phyloP scores from a whole-genome alignment of 331 rosid genomes.

The Saraca asoca region DNA sequence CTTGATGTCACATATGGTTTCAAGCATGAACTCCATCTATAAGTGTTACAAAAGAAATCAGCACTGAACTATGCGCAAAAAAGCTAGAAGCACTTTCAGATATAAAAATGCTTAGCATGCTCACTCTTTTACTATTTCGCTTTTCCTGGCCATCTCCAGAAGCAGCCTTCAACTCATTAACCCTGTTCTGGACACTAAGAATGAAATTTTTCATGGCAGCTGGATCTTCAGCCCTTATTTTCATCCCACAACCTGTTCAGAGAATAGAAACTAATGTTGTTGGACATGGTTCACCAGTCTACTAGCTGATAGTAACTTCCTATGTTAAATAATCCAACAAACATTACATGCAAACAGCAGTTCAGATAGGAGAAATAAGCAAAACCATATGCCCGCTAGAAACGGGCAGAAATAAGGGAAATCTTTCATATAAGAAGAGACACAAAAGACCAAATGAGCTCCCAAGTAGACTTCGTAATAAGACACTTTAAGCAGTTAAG shows the following conservation, averaged over 20 bases:
- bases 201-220: conserved; percentile 80
- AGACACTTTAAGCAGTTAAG: not conserved
- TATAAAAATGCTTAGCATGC: conserved; percentile 32
- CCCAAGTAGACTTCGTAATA: too few relatives aligned
- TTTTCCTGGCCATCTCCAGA: conserved; percentile 47
- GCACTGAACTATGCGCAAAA: conserved; percentile 28
- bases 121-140: conserved; percentile 67
- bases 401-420: conserved; percentile 6
- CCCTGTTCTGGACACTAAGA: conserved; percentile 63
- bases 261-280: conserved; percentile 15
- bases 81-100: conserved; percentile 7
- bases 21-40: conserved; percentile 98
- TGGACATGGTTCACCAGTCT: conserved; percentile 13
- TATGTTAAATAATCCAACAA: conserved; percentile 3
- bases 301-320: conserved; percentile 3
- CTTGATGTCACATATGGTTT: conserved; percentile 86
- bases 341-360: not conserved
- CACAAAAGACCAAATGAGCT: too few relatives aligned
- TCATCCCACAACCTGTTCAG: conserved; percentile 88
- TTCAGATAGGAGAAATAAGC: not conserved
- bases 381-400: not conserved
- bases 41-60: conserved; percentile 36
- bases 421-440: not conserved
- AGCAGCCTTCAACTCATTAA: conserved; percentile 64
- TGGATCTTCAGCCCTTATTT: conserved; percentile 90